Conservation (phyloP, 306 rosid genomes). For the Medicago lupulina region DNA sequence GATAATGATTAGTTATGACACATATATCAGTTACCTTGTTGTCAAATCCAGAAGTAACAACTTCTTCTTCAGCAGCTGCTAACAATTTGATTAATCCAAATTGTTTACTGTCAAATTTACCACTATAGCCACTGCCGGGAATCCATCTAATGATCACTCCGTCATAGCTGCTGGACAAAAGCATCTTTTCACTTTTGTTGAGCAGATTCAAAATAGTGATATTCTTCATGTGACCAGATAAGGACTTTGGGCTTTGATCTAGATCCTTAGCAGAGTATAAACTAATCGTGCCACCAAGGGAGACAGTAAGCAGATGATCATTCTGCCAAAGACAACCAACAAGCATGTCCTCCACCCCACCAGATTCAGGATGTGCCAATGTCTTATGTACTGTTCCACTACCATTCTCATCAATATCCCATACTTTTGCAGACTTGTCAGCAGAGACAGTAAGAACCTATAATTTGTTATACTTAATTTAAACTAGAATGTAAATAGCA, state of each 20-base stretch:
- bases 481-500: slow-evolving; percentile 29
- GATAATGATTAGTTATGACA: neutral
- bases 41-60: slow-evolving; percentile 87
- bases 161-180: slow-evolving; percentile 91
- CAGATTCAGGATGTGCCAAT: slow-evolving; percentile 62
- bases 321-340: slow-evolving; percentile 97
- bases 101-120: slow-evolving; percentile 74
- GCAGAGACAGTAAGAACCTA: slow-evolving; percentile 97
- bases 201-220: slow-evolving; percentile 72
- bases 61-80: slow-evolving; percentile 69
- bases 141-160: slow-evolving; percentile 89
- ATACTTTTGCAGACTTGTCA: slow-evolving; percentile 92
- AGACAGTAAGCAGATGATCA: slow-evolving; percentile 74
- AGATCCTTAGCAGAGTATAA: slow-evolving; percentile 74
- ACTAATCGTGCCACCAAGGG: slow-evolving; percentile 85
- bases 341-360: slow-evolving; percentile 94
- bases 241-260: slow-evolving; percentile 65
- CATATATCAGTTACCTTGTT: slow-evolving; percentile 69
- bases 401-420: slow-evolving; percentile 85
- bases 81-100: slow-evolving; percentile 82
- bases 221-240: slow-evolving; percentile 95
- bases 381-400: slow-evolving; percentile 73
- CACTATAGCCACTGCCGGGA: slow-evolving; percentile 80
- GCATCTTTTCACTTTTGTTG: slow-evolving; percentile 64
- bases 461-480: slow-evolving; percentile 9